Conservation (phyloP, 83 land plant genomes). For the Isoetes engelmannii region DNA sequence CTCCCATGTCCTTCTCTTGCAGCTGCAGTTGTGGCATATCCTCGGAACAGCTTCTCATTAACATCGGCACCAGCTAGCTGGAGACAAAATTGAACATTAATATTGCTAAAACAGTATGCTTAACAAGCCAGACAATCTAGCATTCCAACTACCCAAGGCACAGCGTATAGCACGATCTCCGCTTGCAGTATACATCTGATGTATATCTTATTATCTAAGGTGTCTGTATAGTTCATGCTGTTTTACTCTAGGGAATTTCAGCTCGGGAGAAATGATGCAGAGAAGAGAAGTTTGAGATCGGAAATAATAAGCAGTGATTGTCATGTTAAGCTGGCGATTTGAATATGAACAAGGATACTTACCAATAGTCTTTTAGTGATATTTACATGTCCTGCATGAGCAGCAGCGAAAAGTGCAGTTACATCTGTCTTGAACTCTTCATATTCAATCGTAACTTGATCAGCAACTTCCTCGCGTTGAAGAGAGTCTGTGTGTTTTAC, state of each 20-base stretch:
- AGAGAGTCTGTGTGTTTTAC: conserved; percentile 44
- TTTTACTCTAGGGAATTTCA: no score
- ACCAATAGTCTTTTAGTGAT: conserved; percentile 61
- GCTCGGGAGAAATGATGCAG: no score
- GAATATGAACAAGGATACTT: neutral
- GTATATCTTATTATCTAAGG: no score
- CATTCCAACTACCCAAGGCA: no score
- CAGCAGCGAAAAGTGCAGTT: conserved; percentile 68
- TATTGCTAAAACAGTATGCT: no score
- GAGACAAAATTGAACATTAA: neutral
- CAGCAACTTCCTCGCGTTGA: conserved; percentile 51
- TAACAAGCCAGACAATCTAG: no score
- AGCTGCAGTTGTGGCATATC: conserved; percentile 74
- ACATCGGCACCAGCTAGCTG: conserved; percentile 71
- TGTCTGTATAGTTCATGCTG: no score
- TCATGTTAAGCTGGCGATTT: neutral
- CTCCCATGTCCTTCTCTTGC: conserved; percentile 58
- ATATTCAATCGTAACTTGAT: conserved; percentile 44
- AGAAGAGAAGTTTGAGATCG: neutral
- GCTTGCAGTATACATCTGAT: no score
- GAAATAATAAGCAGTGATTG: neutral
- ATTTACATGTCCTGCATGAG: conserved; percentile 51
- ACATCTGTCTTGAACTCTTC: conserved; percentile 70
- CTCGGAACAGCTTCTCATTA: conserved; percentile 66
- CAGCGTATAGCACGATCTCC: no score